A percentile compares a stretch with the other conserved stretches of the same genome.
Evolutionary conservation across 2,329 filamentous ascomycete species (phyloP).

Genomic region (Bipolaris victoriae): DNA sequence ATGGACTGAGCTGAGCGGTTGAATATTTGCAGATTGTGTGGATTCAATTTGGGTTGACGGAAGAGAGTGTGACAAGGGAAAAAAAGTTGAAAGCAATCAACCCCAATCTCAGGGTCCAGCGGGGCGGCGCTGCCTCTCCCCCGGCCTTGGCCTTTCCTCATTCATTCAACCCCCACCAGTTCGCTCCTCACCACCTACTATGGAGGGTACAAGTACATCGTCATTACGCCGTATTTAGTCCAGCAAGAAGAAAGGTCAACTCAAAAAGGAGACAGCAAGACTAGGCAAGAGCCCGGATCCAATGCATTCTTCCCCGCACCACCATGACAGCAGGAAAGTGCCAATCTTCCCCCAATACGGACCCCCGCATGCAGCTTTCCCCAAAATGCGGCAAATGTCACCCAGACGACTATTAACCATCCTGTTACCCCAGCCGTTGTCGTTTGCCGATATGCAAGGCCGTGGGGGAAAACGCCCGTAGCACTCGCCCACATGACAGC

Average conservation of each 20-base stretch:
- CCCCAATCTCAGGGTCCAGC: slow-evolving; percentile 21
- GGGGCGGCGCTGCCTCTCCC: slow-evolving; percentile 17
- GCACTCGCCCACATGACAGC: background rate
- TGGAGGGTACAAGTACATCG: background rate
- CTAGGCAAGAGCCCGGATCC: background rate
- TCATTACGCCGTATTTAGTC: background rate
- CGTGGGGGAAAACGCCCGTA: slow-evolving; percentile 3
- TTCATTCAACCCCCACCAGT: background rate
- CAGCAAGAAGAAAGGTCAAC: background rate
- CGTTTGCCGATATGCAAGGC: slow-evolving; percentile 24
- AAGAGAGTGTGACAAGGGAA: background rate
- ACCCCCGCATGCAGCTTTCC: slow-evolving; percentile 20
- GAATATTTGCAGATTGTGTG: no score
- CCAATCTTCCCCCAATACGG: slow-evolving; percentile 15
- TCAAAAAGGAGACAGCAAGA: background rate
- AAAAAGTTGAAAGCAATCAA: background rate
- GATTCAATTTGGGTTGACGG: no score
- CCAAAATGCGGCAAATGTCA: slow-evolving; percentile 12
- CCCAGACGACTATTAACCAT: slow-evolving; percentile 2
- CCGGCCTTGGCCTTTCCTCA: slow-evolving; percentile 8
- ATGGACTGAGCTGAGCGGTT: slow-evolving; percentile 1
- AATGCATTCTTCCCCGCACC: slow-evolving; percentile 9
- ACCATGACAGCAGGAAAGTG: background rate
- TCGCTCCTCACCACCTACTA: slow-evolving; percentile 5
- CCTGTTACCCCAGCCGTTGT: slow-evolving; percentile 3